Conservation (phyloP, 768 basidiomycete species). For the Daedaleopsis sinensis region DNA sequence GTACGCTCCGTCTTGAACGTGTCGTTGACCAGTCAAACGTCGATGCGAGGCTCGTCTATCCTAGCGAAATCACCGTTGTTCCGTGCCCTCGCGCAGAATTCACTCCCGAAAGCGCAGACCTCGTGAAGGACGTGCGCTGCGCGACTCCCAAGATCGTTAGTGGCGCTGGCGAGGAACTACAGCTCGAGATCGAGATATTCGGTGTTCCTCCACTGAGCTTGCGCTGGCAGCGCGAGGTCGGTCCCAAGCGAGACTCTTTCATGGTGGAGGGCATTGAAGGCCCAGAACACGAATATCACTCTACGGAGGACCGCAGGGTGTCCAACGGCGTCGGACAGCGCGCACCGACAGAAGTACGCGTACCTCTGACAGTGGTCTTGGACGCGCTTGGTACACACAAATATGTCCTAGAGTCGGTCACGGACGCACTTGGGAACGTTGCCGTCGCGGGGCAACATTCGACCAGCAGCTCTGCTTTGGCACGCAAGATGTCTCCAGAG, state of each 20-base stretch:
- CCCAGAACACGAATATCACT: slow-evolving; percentile 39
- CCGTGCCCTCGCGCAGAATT: slow-evolving; percentile 85
- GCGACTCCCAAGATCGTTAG: slow-evolving; percentile 35
- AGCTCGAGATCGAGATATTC: slow-evolving; percentile 62
- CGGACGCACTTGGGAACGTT: slow-evolving; percentile 82
- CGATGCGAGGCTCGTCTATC: slow-evolving; percentile 70
- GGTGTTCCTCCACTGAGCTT: slow-evolving; percentile 81
- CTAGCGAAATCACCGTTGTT: slow-evolving; percentile 69
- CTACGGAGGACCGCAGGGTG: slow-evolving; percentile 26
- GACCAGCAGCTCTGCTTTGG: slow-evolving; percentile 30
- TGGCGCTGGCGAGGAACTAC: slow-evolving; percentile 57
- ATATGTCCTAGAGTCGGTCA: slow-evolving; percentile 78
- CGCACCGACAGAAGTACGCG: slow-evolving; percentile 58
- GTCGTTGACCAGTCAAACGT: slow-evolving; percentile 71
- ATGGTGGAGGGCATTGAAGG: slow-evolving; percentile 85
- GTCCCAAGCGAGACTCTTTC: slow-evolving; percentile 68
- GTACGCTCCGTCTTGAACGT: slow-evolving; percentile 72
- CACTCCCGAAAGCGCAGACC: slow-evolving; percentile 42
- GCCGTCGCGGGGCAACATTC: slow-evolving; percentile 35
- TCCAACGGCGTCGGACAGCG: slow-evolving; percentile 24
- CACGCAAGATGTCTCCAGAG: slow-evolving; percentile 30
- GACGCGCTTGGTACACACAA: slow-evolving; percentile 66
- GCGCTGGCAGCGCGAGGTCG: slow-evolving; percentile 73
- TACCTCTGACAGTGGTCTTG: slow-evolving; percentile 70
- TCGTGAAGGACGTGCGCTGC: slow-evolving; percentile 60